These are phyloP conservation scores for Penicillium psychrofluorescens DNA, from an alignment of 495 filamentous ascomycete species.

Conservation along the genomic window DNA sequence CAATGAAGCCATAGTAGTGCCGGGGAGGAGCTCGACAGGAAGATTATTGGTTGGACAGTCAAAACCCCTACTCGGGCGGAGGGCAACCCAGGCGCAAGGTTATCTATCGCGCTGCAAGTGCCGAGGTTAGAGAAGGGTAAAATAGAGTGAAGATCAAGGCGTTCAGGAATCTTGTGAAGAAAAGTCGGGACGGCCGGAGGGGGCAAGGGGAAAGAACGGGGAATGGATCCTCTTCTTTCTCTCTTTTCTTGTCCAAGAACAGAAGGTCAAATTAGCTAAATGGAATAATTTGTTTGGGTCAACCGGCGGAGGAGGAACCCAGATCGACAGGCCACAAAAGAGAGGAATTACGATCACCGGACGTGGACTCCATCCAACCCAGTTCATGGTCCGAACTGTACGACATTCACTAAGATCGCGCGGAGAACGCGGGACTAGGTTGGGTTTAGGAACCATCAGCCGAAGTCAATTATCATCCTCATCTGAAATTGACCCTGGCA, in stretches of 20 bases:
- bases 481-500: no score
- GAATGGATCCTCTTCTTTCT: slow-evolving; percentile 18
- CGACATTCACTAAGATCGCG: slow-evolving; percentile 15
- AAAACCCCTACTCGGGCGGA: slow-evolving; percentile 1
- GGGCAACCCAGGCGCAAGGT: neutral
- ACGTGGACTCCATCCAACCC: slow-evolving; percentile 5
- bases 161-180: slow-evolving; percentile 11
- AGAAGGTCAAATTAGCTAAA: neutral
- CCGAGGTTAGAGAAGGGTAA: slow-evolving; percentile 17
- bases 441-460: slow-evolving; percentile 31
- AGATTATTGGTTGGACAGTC: neutral
- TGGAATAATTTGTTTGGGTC: neutral
- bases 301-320: slow-evolving; percentile 9
- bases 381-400: no score
- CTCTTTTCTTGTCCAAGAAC: neutral
- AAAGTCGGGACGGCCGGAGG: neutral
- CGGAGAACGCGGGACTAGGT: slow-evolving; percentile 11
- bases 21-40: neutral
- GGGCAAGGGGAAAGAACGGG: neutral
- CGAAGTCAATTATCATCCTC: slow-evolving; percentile 7
- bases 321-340: slow-evolving; percentile 18
- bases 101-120: slow-evolving; percentile 17
- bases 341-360: slow-evolving; percentile 17
- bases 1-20: neutral
- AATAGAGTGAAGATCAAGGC: slow-evolving; percentile 9